Conservation (phyloP, 768 basidiomycete genomes). For the Kwoniella sp. region DNA sequence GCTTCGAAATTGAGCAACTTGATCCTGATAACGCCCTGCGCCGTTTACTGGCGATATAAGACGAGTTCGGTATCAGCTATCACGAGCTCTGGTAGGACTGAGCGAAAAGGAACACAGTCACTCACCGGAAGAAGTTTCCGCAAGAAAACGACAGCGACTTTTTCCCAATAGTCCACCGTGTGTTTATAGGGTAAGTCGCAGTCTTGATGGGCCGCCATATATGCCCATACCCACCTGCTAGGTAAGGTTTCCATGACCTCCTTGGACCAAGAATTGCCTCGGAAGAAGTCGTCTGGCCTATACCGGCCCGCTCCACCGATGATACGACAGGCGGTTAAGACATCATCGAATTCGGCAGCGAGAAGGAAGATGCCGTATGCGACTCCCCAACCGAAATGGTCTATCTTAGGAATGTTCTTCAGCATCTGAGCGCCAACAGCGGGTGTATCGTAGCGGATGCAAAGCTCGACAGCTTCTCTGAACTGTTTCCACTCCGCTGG, state of each 20-base stretch:
- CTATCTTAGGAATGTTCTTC: not conserved
- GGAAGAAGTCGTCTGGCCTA: not conserved
- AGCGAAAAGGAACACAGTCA: too few species aligned
- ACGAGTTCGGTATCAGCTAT: too few species aligned
- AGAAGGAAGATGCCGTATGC: slow-evolving; percentile 4
- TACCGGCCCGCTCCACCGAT: not conserved
- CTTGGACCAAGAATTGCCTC: not conserved
- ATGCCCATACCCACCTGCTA: slow-evolving; percentile 1
- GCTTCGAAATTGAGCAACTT: too few species aligned
- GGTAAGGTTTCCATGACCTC: slow-evolving; percentile 1
- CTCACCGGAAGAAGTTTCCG: not conserved
- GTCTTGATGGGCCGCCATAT: slow-evolving; percentile 5
- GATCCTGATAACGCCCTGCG: too few species aligned
- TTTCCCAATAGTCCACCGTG: not conserved
- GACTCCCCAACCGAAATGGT: not conserved
- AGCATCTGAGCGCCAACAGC: not conserved
- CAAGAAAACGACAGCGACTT: not conserved
- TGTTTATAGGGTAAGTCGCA: not conserved
- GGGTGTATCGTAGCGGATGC: too few species aligned
- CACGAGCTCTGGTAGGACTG: too few species aligned
- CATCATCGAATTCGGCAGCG: slow-evolving; percentile 9
- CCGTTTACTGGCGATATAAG: too few species aligned
- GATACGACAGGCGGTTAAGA: slow-evolving; percentile 10
- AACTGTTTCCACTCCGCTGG: too few species aligned
- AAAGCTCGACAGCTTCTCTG: too few species aligned